A percentile compares a stretch with the other conserved stretches of the same genome.
Evolutionary conservation across 2,329 filamentous ascomycete species (phyloP).

Genomic region (Pseudocercospora fijiensis): DNA sequence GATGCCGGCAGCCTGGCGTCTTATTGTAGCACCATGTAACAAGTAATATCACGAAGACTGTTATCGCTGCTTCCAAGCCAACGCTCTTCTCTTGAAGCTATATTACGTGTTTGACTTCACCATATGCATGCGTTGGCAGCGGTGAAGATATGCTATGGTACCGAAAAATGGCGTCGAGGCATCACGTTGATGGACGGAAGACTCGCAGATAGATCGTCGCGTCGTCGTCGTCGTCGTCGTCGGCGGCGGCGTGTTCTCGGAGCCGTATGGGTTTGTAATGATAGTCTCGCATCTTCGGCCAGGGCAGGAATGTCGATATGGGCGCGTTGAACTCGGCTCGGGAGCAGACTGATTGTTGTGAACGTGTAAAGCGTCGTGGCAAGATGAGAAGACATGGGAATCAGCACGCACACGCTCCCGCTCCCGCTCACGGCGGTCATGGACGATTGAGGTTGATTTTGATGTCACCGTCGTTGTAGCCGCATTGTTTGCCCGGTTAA

Average conservation of each 20-base stretch:
- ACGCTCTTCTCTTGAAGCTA: neutral
- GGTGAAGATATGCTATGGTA: neutral
- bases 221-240: neutral
- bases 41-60: neutral
- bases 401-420: too few species aligned
- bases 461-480: neutral
- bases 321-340: neutral
- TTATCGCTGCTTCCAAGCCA: neutral
- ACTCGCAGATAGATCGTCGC: neutral
- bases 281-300: neutral
- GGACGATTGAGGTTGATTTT: neutral
- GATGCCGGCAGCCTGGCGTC: neutral
- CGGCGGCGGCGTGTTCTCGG: neutral
- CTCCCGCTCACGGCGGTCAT: too few species aligned
- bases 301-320: neutral
- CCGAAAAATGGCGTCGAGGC: neutral
- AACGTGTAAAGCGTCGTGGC: too few species aligned
- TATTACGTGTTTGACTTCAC: neutral
- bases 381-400: too few species aligned
- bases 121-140: slow-evolving; percentile 5
- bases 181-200: neutral
- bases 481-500: too few species aligned
- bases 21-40: neutral
- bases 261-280: neutral
- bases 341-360: too few species aligned